Conservation (phyloP, 768 basidiomycete genomes). For the Symmetrospora coprosmae region DNA sequence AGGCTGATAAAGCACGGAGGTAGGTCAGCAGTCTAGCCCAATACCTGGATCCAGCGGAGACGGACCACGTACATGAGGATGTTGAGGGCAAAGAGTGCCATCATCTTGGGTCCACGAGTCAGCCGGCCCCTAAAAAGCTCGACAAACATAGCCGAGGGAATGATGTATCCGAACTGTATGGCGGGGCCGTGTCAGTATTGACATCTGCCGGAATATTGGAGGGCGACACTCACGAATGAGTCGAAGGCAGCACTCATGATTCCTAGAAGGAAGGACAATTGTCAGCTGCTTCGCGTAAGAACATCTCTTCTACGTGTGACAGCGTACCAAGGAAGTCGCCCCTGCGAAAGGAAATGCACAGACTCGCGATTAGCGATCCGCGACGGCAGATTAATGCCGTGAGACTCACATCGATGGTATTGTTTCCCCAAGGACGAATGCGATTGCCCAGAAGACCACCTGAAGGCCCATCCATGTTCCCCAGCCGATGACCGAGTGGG, state of each 20-base stretch:
- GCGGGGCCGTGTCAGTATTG: too few relatives aligned
- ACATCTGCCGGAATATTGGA: background rate
- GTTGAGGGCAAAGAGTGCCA: background rate
- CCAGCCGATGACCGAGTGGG: conserved; percentile 25
- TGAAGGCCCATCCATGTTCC: conserved; percentile 19
- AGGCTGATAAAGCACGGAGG: background rate
- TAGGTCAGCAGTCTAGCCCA: background rate
- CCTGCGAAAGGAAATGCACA: conserved; percentile 3
- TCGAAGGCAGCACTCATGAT: conserved; percentile 16
- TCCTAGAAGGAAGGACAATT: too few relatives aligned
- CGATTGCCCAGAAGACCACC: conserved; percentile 21
- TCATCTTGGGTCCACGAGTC: background rate
- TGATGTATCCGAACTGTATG: conserved; percentile 30
- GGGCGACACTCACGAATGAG: background rate
- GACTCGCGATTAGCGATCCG: background rate
- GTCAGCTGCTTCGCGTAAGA: too few relatives aligned
- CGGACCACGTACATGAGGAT: conserved; percentile 19
- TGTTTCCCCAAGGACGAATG: background rate
- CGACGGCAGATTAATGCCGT: too few relatives aligned
- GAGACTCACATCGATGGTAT: conserved; percentile 14
- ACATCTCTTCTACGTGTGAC: too few relatives aligned
- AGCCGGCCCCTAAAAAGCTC: conserved; percentile 12
- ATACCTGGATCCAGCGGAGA: too few relatives aligned
- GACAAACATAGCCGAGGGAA: conserved; percentile 21
- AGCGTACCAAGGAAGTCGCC: conserved; percentile 23